Conservation (phyloP, 2,329 filamentous ascomycete species). For the Trichocomaceae sp. region DNA sequence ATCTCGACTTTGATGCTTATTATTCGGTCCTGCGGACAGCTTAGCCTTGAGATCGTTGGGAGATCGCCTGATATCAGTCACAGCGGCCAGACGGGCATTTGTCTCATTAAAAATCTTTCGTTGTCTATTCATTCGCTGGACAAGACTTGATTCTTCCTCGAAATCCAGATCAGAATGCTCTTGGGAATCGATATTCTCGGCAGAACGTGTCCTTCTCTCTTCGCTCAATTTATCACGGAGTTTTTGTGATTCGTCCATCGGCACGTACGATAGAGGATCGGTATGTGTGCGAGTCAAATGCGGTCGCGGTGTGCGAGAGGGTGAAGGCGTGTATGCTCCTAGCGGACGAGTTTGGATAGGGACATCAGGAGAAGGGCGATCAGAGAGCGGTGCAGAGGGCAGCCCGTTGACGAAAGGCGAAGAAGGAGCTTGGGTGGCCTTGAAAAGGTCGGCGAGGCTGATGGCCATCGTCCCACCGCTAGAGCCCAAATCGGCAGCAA, state of each 20-base stretch:
- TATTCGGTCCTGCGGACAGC: background rate
- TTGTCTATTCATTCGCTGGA: conserved; percentile 29
- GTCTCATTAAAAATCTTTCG: conserved; percentile 30
- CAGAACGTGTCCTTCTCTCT: conserved; percentile 30
- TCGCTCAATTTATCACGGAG: conserved; percentile 30
- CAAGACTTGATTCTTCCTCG: conserved; percentile 36
- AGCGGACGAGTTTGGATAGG: conserved; percentile 36
- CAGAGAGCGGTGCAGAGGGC: conserved; percentile 35
- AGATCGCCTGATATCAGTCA: background rate
- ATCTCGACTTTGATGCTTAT: conserved; percentile 6
- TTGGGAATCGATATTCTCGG: conserved; percentile 27
- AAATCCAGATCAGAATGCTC: conserved; percentile 39
- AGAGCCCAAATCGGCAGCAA: conserved; percentile 30
- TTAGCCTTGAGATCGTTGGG: background rate
- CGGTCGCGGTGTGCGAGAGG: conserved; percentile 27
- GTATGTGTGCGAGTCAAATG: conserved; percentile 31
- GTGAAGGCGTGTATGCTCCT: conserved; percentile 32
- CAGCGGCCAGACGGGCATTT: conserved; percentile 25
- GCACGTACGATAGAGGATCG: conserved; percentile 40
- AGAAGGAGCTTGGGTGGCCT: conserved; percentile 42
- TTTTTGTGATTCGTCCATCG: conserved; percentile 42
- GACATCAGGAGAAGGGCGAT: conserved; percentile 45
- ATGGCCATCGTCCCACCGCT: conserved; percentile 38
- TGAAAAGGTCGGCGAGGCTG: conserved; percentile 46
- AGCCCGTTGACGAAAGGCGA: conserved; percentile 37